Base-by-base conservation (phyloP, 257 asterid genomes). In the Mentha longifolia region DNA sequence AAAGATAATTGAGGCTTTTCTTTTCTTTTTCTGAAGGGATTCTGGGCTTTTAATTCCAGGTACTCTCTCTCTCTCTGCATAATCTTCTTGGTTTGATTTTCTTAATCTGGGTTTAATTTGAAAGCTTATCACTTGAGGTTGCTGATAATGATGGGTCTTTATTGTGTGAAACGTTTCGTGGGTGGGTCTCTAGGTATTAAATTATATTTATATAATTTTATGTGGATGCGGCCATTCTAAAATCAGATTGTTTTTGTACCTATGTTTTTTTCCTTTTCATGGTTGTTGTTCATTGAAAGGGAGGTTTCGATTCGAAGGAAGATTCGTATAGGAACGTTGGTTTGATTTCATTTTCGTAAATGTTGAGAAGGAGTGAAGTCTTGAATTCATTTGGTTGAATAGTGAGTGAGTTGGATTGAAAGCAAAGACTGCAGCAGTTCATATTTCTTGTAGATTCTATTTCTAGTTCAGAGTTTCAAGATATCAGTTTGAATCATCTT, bases 381-480 rank as follows among this genome's bases (percentile, higher is more conserved):
- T 61, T 76, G 31, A 62, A 50, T 67, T 70, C 30, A 39, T 58
- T 46, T 73, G 2, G 54, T 76, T 80, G 60, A 74, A 65, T 37
- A 67, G 57, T 63, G 41, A 63, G 71, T 72, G 74, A 78, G 74
- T 76, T 77, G 77, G 76, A 78, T 77, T 82, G 70, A 70, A 79
- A 82, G 85, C 82, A 70, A 80, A 85, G 81, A 41, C 68, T 75
- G 74, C 68, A 63, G 67, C 49, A 57, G 20, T 63, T 45, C 46
- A 52, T 63, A 41, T 71, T 37, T 77, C 64, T 74, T 61, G 59
- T 51, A 58, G 72, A 66, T 74, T 64, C 28, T 61, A 42, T 66
- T 65, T 76, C 68, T 45, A 22, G 35, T 74, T 68, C 52, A 7
- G 51, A 9, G 49, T 54, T 33, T 14, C 46, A 1, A 42, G 16